Base-by-base conservation (phyloP, 164 flowering plant genomes). In the Paratinospora sagittata region DNA sequence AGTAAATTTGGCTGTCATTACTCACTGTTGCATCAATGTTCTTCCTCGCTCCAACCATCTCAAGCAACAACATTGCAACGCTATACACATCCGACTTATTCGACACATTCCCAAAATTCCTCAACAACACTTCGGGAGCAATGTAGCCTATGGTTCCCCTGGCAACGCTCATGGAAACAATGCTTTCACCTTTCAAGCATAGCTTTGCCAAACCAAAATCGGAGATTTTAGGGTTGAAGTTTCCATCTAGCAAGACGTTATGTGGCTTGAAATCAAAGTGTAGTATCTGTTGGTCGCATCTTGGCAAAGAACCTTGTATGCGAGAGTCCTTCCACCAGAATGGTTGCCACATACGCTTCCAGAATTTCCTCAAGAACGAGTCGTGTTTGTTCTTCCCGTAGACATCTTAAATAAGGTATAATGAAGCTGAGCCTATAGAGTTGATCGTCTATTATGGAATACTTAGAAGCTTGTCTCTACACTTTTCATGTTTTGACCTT, bases 241-340 rank as follows among this genome's bases (percentile, higher is more conserved):
- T 64, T 14, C 47, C 27, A 33, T 64, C 74, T 12, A 71, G 65
- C 16, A 70, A 36, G n/a, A 70, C 61, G 27, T 70, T 70, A 14
- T 70, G 66, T 1, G 72, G 65, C 49, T 71, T 71, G 41, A 71
- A 62, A 23, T 71, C 73, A 24, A 71, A 71, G 43, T 71, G 73
- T 11, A 63, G 17, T 8, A 71, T 71, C 3, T 19, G 66, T 4
- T 14, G 26, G 60, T 70, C 66, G 27, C 60, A 70, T 2, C 72
- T 55, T 36, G n/a, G n/a, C n/a, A n/a, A n/a, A n/a, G n/a, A n/a
- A n/a, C n/a, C n/a, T n/a, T n/a, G n/a, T n/a, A n/a, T n/a, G n/a
- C n/a, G n/a, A n/a, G n/a, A n/a, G n/a, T n/a, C n/a, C n/a, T n/a
- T n/a, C n/a, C n/a, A n/a, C n/a, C n/a, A n/a, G n/a, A n/a, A n/a